These are phyloP conservation scores for Monosporascus cannonballus DNA, from an alignment of 2,329 filamentous ascomycete genomes.

Conservation along the genomic window DNA sequence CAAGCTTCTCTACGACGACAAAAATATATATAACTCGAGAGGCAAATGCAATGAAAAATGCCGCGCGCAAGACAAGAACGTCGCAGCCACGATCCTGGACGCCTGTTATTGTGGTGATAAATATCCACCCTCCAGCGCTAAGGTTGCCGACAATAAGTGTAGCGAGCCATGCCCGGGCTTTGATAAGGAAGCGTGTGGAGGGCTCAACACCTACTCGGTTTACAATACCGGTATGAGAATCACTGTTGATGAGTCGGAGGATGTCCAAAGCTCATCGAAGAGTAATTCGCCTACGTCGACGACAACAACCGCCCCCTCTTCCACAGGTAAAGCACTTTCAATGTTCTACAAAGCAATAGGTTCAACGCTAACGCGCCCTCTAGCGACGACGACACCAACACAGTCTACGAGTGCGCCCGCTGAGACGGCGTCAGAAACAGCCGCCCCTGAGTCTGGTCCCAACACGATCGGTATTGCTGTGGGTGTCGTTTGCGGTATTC, in stretches of 20 bases:
- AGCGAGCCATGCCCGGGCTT: slow-evolving; percentile 60
- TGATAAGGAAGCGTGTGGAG: slow-evolving; percentile 53
- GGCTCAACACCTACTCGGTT: slow-evolving; percentile 39
- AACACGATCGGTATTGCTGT: slow-evolving; percentile 81
- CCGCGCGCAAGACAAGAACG: slow-evolving; percentile 38
- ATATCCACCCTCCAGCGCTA: slow-evolving; percentile 52
- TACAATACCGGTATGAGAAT: slow-evolving; percentile 45
- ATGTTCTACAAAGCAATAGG: slow-evolving; percentile 4
- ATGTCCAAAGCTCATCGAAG: slow-evolving; percentile 21
- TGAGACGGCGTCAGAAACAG: not conserved
- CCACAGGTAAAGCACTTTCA: slow-evolving; percentile 3
- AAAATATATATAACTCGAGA: slow-evolving; percentile 29
- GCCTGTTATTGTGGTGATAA: slow-evolving; percentile 69
- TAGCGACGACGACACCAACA: not conserved
- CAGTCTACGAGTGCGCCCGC: not conserved
- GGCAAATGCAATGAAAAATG: slow-evolving; percentile 39
- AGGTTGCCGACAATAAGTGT: slow-evolving; percentile 56
- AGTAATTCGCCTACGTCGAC: slow-evolving; percentile 13
- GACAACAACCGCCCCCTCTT: slow-evolving; percentile 14
- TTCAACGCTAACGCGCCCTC: not conserved
- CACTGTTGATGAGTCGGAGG: slow-evolving; percentile 28
- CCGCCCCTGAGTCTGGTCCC: slow-evolving; percentile 31
- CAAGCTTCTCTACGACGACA: slow-evolving; percentile 11
- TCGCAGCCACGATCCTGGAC: slow-evolving; percentile 56
- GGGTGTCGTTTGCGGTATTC: slow-evolving; percentile 78